phyloP scores from a whole-genome alignment of 306 rosid species.

The Potentilla sterilis region DNA sequence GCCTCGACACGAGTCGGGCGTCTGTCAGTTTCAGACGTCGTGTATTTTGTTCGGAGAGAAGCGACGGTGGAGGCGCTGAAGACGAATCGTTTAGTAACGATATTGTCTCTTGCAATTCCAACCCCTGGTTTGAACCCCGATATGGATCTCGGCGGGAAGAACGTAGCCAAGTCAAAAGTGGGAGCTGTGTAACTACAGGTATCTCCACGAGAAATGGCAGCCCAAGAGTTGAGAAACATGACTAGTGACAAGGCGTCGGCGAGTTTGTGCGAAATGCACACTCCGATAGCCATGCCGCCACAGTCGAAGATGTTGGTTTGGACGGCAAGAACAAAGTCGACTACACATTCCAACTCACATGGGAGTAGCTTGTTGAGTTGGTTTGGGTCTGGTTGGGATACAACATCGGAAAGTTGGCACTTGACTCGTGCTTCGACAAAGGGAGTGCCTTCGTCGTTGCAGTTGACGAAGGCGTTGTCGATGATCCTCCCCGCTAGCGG shows the following conservation, averaged over 20 bases:
- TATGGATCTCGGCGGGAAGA: constrained; percentile 21
- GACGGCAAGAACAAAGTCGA: constrained; percentile 16
- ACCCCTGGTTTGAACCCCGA: constrained; percentile 11
- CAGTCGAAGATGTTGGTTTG: constrained; percentile 30
- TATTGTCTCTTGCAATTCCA: constrained; percentile 21
- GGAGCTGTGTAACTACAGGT: not conserved
- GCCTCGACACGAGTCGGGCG: constrained; percentile 20
- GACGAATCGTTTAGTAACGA: constrained; percentile 23
- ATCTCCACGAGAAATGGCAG: constrained; percentile 12
- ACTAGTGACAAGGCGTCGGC: constrained; percentile 29
- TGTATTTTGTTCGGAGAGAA: constrained; percentile 10
- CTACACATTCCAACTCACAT: not conserved
- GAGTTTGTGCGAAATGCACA: constrained; percentile 35
- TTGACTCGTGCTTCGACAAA: constrained; percentile 16
- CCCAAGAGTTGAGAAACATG: constrained; percentile 32
- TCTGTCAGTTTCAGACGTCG: not conserved
- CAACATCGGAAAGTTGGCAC: not conserved
- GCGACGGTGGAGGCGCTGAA: constrained; percentile 23
- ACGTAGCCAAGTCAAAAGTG: constrained; percentile 16
- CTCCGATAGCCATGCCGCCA: constrained; percentile 27
- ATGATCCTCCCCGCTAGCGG: constrained; percentile 18
- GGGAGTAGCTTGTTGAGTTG: constrained; percentile 26
- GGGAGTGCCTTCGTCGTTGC: constrained; percentile 15
- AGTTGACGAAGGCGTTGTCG: constrained; percentile 11
- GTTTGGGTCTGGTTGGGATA: constrained; percentile 13